Conservation (phyloP, 768 basidiomycete species). For the Phanerochaete sordida region DNA sequence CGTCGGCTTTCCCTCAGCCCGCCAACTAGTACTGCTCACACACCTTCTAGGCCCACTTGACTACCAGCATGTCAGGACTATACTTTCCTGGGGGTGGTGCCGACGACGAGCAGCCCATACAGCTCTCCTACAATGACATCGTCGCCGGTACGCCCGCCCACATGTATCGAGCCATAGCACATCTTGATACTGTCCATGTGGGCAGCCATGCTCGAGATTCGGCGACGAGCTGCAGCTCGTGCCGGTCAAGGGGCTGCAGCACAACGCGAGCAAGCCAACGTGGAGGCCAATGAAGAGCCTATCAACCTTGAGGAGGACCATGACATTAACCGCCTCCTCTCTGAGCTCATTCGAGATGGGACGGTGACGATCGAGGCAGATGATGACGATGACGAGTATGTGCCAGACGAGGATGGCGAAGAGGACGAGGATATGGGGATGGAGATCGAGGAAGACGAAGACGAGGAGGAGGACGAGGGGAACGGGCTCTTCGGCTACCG, state of each 20-base stretch:
- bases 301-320: not conserved
- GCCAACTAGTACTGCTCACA: not conserved
- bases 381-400: slow-evolving; percentile 32
- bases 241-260: not conserved
- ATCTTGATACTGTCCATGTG: not conserved
- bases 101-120: not conserved
- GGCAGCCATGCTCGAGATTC: not conserved
- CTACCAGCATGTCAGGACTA: not conserved
- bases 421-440: slow-evolving; percentile 13
- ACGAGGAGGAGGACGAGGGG: slow-evolving; percentile 23
- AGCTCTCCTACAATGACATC: not conserved
- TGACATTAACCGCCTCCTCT: slow-evolving; percentile 1
- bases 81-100: not conserved
- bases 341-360: slow-evolving; percentile 3
- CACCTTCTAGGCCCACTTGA: not conserved
- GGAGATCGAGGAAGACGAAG: slow-evolving; percentile 12
- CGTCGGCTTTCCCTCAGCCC: not conserved
- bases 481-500: slow-evolving; percentile 24
- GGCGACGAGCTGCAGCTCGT: not conserved
- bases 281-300: not conserved
- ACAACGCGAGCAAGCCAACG: not conserved
- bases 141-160: not conserved
- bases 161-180: not conserved
- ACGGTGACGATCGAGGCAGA: slow-evolving; percentile 22
- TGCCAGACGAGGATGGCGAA: slow-evolving; percentile 27